Evolutionary conservation across 2,329 filamentous ascomycete species (phyloP).

Genomic region (Myotisia sp.): DNA sequence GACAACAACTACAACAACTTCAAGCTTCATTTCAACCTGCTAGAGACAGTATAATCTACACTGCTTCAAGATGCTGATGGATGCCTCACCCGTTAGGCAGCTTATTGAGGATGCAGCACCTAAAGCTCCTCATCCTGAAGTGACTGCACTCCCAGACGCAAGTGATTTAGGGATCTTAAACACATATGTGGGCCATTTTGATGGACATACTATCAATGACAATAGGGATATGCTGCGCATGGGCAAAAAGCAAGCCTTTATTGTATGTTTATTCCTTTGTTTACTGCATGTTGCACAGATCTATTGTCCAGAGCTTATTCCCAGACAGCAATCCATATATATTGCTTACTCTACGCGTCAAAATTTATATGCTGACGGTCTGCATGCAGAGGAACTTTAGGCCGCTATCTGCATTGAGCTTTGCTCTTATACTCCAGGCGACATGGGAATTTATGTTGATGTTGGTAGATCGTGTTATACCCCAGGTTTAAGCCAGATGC

Average conservation of each 20-base stretch:
- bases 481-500: not conserved
- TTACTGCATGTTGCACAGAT: not conserved
- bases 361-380: not conserved
- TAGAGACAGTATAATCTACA: no score
- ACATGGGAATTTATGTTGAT: conserved; percentile 33
- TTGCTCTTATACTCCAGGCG: conserved; percentile 11
- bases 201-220: conserved; percentile 5
- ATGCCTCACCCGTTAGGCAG: no score
- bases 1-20: no score
- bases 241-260: conserved; percentile 7
- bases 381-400: conserved; percentile 7
- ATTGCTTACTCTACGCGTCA: no score
- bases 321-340: no score
- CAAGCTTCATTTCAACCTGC: no score
- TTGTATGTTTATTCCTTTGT: not conserved
- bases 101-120: no score
- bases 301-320: not conserved
- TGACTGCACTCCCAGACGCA: no score
- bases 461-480: conserved; percentile 13
- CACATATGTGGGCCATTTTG: conserved; percentile 1
- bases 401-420: conserved; percentile 7
- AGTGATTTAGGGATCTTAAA: no score
- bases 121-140: no score
- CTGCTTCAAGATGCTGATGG: no score
- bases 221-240: conserved; percentile 6